phyloP scores from a whole-genome alignment of 2,329 filamentous ascomycete species.

The Fusarium coffeatum region DNA sequence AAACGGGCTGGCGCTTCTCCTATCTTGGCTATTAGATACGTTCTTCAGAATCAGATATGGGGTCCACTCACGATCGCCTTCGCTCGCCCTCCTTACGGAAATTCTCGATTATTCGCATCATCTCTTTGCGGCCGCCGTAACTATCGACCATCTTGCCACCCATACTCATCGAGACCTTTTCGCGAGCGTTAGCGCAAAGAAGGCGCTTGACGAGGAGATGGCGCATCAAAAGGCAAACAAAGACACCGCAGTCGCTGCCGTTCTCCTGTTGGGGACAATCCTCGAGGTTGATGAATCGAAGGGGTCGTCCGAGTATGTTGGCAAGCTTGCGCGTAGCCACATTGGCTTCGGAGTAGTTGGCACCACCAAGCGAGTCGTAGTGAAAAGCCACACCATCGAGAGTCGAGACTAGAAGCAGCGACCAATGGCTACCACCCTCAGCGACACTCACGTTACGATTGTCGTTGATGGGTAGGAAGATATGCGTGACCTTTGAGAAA shows the following conservation, averaged over 20 bases:
- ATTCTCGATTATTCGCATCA: conserved; percentile 87
- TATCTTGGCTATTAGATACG: conserved; percentile 42
- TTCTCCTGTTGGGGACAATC: conserved; percentile 95
- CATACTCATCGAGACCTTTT: conserved; percentile 96
- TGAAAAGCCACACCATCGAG: conserved; percentile 95
- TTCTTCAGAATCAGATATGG: neutral
- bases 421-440: conserved; percentile 97
- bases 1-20: conserved; percentile 55
- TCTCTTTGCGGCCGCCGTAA: conserved; percentile 83
- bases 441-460: conserved; percentile 77
- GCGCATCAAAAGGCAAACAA: conserved; percentile 94
- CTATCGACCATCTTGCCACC: conserved; percentile 86
- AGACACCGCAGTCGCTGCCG: conserved; percentile 92
- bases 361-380: conserved; percentile 86
- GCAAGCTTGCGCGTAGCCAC: conserved; percentile 76
- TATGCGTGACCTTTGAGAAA: conserved; percentile 84
- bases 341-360: conserved; percentile 80
- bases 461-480: conserved; percentile 97
- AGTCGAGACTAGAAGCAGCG: conserved; percentile 86
- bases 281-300: conserved; percentile 83
- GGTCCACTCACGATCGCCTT: conserved; percentile 76
- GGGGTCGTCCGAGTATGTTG: conserved; percentile 71
- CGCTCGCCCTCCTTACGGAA: conserved; percentile 89
- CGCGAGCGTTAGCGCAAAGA: conserved; percentile 79
- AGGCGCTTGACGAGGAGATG: conserved; percentile 89